phyloP scores from a whole-genome alignment of 768 basidiomycete species.

The Saitozyma sp. region DNA sequence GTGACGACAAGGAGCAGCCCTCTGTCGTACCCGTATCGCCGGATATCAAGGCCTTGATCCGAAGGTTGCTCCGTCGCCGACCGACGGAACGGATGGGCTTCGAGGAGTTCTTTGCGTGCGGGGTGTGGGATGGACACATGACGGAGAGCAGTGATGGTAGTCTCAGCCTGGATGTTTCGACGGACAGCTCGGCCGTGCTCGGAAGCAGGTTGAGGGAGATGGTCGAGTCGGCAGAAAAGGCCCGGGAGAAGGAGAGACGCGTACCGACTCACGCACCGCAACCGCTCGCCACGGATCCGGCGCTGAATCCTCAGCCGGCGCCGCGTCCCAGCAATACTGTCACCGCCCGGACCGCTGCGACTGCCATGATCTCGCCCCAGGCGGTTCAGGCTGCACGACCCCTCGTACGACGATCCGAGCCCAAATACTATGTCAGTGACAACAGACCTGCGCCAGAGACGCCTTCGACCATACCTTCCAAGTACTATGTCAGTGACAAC shows the following conservation, averaged over 20 bases:
- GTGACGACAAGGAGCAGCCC: slow-evolving; percentile 51
- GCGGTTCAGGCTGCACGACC: slow-evolving; percentile 7
- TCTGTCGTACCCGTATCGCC: slow-evolving; percentile 57
- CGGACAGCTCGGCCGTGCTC: slow-evolving; percentile 25
- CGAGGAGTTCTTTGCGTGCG: slow-evolving; percentile 86
- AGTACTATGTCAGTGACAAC: slow-evolving; percentile 40
- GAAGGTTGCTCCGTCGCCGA: slow-evolving; percentile 75
- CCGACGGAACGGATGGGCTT: slow-evolving; percentile 83
- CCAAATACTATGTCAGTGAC: slow-evolving; percentile 41
- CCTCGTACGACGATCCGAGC: slow-evolving; percentile 28
- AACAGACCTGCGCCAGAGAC: slow-evolving; percentile 13
- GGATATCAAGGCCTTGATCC: slow-evolving; percentile 86
- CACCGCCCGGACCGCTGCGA: slow-evolving; percentile 5
- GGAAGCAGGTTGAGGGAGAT: slow-evolving; percentile 11
- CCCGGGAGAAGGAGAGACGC: slow-evolving; percentile 14
- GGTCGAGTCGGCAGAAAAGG: slow-evolving; percentile 12
- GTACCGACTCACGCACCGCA: slow-evolving; percentile 27
- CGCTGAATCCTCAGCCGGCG: slow-evolving; percentile 39
- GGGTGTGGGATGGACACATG: slow-evolving; percentile 55
- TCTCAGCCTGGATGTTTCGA: slow-evolving; percentile 35
- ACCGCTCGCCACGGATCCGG: slow-evolving; percentile 25
- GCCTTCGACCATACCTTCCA: slow-evolving; percentile 16
- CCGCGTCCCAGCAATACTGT: slow-evolving; percentile 1
- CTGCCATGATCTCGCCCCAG: slow-evolving; percentile 7
- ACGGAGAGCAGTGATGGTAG: slow-evolving; percentile 58